A percentile compares a stretch with the other conserved stretches of the same genome.
phyloP scores from a whole-genome alignment of 1,139 yeast species.

The Saccharomycopsis hybrid region DNA sequence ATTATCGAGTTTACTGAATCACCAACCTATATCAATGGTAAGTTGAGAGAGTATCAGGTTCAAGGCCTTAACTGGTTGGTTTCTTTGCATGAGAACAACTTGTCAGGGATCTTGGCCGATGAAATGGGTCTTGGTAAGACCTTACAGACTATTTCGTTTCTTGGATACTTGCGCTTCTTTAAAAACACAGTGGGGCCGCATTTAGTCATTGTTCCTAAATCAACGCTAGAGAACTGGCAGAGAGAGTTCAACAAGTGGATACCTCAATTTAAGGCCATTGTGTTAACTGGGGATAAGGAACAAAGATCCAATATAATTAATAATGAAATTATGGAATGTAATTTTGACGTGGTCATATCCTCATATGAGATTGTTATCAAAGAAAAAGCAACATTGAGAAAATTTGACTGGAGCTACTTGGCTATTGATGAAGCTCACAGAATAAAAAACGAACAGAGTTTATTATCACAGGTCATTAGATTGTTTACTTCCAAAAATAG shows the following conservation, averaged over 20 bases:
- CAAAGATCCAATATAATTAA: conserved; percentile 49
- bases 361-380: conserved; percentile 74
- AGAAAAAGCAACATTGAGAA: conserved; percentile 59
- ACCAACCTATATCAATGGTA: conserved; percentile 60
- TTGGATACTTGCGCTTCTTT: conserved; percentile 63
- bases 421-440: conserved; percentile 80
- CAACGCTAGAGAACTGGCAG: conserved; percentile 75
- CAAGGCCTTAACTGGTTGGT: conserved; percentile 94
- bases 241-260: conserved; percentile 76
- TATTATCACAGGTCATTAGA: conserved; percentile 68
- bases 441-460: conserved; percentile 70
- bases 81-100: conserved; percentile 71
- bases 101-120: conserved; percentile 91
- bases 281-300: conserved; percentile 70
- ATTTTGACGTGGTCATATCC: conserved; percentile 67
- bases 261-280: conserved; percentile 63
- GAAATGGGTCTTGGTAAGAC: conserved; percentile 99
- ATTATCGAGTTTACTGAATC: conserved; percentile 57
- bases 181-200: conserved; percentile 64
- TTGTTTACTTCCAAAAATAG: conserved; percentile 66
- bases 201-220: conserved; percentile 68
- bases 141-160: conserved; percentile 80
- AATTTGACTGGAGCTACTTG: conserved; percentile 68
- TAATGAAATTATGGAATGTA: conserved; percentile 46
- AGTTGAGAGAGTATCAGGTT: conserved; percentile 73